Percentiles rank a stretch among this genome's conserved stretches.
Conservation (phyloP, 2,329 filamentous ascomycete species). For the Lachnellula suecica region DNA sequence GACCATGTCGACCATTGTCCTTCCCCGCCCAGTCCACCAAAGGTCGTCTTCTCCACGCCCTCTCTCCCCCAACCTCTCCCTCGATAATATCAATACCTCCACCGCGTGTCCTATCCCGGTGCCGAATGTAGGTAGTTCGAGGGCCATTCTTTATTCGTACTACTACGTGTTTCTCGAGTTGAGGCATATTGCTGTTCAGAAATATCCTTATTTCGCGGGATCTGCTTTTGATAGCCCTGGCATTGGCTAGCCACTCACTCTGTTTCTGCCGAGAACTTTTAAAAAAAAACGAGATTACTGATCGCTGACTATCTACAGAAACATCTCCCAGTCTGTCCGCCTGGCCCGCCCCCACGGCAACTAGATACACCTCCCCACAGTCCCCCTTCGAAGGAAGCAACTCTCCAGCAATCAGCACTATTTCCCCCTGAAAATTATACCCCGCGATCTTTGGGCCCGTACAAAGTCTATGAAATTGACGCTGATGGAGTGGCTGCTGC, state of each 20-base stretch:
- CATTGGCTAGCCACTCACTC: too few species aligned
- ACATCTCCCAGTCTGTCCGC: conserved; percentile 85
- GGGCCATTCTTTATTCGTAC: too few species aligned
- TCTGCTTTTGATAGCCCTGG: too few species aligned
- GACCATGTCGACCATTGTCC: conserved; percentile 34
- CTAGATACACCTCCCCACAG: conserved; percentile 66
- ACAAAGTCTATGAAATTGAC: conserved; percentile 70
- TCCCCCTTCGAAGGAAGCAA: conserved; percentile 55
- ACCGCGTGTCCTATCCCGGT: conserved; percentile 59
- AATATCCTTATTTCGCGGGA: too few species aligned
- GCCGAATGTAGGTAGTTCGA: too few species aligned
- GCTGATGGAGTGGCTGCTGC: conserved; percentile 68
- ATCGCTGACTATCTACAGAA: too few species aligned
- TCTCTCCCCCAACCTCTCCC: conserved; percentile 49
- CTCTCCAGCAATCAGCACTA: conserved; percentile 62
- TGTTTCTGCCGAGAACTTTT: too few species aligned
- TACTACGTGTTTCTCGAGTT: too few species aligned
- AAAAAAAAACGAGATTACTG: too few species aligned
- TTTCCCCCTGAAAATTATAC: conserved; percentile 70
- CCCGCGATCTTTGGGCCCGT: conserved; percentile 48
- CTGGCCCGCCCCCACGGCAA: conserved; percentile 64
- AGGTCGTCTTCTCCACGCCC: conserved; percentile 43
- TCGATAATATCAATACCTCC: conserved; percentile 50
- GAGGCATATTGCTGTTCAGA: too few species aligned
- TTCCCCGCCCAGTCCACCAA: conserved; percentile 30